phyloP scores from a whole-genome alignment of 2,329 filamentous ascomycete species.

The Colletotrichum filicis region DNA sequence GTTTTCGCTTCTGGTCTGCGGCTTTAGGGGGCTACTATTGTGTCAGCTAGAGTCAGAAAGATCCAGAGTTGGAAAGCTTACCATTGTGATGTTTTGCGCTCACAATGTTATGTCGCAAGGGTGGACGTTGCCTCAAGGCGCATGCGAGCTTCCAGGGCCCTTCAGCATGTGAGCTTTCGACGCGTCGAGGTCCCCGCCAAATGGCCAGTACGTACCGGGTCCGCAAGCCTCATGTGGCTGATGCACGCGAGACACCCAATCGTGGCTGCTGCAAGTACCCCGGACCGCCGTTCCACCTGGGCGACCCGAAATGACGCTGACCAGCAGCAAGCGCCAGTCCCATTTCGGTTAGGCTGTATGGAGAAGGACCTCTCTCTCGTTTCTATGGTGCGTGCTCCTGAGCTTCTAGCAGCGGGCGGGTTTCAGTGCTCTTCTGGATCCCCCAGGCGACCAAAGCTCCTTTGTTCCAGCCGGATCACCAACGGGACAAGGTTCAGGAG shows the following conservation, averaged over 20 bases:
- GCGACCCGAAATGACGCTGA: slow-evolving; percentile 13
- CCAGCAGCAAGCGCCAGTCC: background rate
- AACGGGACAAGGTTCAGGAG: slow-evolving; percentile 33
- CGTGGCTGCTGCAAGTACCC: slow-evolving; percentile 2
- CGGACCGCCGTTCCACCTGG: slow-evolving; percentile 24
- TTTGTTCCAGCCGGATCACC: slow-evolving; percentile 33
- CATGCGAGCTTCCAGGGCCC: background rate
- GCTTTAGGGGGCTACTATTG: slow-evolving; percentile 21
- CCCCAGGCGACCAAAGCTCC: slow-evolving; percentile 34
- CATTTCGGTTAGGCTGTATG: background rate
- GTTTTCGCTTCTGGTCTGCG: slow-evolving; percentile 53
- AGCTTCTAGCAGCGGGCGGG: slow-evolving; percentile 19
- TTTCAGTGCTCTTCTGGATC: slow-evolving; percentile 19
- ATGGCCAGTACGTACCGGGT: background rate
- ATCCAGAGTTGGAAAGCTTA: background rate
- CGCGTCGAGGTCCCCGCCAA: slow-evolving; percentile 8
- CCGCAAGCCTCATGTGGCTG: slow-evolving; percentile 17
- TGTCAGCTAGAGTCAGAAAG: background rate
- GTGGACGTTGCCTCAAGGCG: background rate
- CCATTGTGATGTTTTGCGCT: slow-evolving; percentile 17
- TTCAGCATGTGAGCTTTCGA: slow-evolving; percentile 1
- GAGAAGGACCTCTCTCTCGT: background rate
- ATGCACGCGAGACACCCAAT: background rate
- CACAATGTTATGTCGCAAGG: background rate
- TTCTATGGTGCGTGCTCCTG: slow-evolving; percentile 9